These are phyloP conservation scores for Aspergillus flavus DNA, from an alignment of 2,329 filamentous ascomycete genomes.

Conservation along the genomic window DNA sequence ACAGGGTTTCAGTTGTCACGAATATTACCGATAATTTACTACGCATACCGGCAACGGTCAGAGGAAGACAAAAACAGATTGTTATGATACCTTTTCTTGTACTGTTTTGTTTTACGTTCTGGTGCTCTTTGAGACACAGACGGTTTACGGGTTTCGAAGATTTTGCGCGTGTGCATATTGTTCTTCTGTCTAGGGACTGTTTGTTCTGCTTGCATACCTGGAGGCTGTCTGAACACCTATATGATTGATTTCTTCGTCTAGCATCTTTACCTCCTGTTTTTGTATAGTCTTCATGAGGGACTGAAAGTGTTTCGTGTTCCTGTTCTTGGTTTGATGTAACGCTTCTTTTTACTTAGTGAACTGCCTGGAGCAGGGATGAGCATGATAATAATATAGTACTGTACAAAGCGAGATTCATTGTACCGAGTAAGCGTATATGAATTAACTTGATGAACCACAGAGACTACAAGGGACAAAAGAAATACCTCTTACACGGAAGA, in stretches of 20 bases:
- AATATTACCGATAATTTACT: constrained; percentile 7
- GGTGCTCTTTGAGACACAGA: constrained; percentile 5
- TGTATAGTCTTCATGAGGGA: too few species aligned
- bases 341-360: neutral
- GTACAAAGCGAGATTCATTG: neutral
- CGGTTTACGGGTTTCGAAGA: neutral
- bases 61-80: constrained; percentile 8
- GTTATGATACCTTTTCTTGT: constrained; percentile 7
- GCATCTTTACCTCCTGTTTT: neutral
- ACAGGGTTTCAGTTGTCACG: neutral
- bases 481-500: neutral
- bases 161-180: neutral
- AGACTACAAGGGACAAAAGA: neutral
- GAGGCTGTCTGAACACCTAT: constrained; percentile 21
- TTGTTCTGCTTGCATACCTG: constrained; percentile 3
- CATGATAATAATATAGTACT: neutral
- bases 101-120: constrained; percentile 8
- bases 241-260: constrained; percentile 15
- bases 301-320: neutral
- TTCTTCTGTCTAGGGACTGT: neutral
- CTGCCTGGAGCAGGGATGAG: neutral
- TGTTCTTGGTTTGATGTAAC: neutral
- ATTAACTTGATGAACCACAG: neutral
- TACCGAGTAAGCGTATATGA: neutral
- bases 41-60: neutral